Evolutionary conservation across 345 rosid genomes (phyloP), one percentile per base, ranked within the genome.

Genomic region (Lagerstroemia speciosa): DNA sequence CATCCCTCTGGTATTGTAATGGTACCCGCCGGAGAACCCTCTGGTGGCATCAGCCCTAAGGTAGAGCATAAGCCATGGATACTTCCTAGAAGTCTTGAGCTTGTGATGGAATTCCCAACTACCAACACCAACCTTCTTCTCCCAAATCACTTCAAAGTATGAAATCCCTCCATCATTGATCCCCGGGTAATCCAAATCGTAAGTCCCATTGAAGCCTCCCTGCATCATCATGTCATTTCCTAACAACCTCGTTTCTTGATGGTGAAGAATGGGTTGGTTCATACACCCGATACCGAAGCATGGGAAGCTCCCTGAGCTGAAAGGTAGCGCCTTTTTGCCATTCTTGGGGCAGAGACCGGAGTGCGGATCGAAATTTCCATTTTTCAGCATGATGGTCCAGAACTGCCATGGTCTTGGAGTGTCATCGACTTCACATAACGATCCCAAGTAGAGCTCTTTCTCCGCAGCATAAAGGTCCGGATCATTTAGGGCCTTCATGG

Each of bases 21-120:
- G 93, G 78, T 91, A 91, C 0, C 93, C 90, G 16, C 93, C 97
- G 22, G 96, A 91, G 75, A 73, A 79, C 19, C 96, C 91, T 67
- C 65, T 70, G 26, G 96, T 82, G 34, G 97, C 96, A 80, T 91
- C 97, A 34, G 97, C 94, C 73, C 97, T 79, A 20, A 91, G 89
- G 76, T 91, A 91, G 22, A 91, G 85, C 97, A 91, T 91, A 78
- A 89, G 55, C 97, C 97, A 91, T 77, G 93, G 91, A 77, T 91
- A 89, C 72, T 84, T 87, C 17, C 64, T 65, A 58, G 96, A 83
- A 52, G 96, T 89, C 79, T 82, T 83, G 69, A 91, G 85, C 75
- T 77, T 84, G 73, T 84, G 87, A 63, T 75, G 87, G 71, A 91
- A 91, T 26, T 73, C 77, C 97, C 97, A 91, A 64, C 89, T 74